Conservation (phyloP, 2,329 filamentous ascomycete genomes). For the Blastomyces gilchristii region DNA sequence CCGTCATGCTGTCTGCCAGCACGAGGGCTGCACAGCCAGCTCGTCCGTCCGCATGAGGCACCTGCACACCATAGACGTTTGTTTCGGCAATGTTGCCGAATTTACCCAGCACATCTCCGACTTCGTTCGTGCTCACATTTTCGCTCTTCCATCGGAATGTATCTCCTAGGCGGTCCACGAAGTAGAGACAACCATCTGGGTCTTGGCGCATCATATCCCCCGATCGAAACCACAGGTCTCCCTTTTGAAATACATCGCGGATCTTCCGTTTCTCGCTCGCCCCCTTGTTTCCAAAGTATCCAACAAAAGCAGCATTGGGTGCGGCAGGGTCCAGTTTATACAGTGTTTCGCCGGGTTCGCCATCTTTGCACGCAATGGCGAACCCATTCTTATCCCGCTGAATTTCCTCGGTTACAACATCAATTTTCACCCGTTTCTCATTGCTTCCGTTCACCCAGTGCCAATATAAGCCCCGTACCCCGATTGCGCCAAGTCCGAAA, state of each 20-base stretch:
- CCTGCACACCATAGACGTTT: slow-evolving; percentile 52
- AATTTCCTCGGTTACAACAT: slow-evolving; percentile 6
- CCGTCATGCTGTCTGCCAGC: slow-evolving; percentile 23
- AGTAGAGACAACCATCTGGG: slow-evolving; percentile 5
- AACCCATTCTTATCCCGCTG: neutral
- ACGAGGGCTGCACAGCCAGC: slow-evolving; percentile 49
- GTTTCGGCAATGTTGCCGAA: slow-evolving; percentile 53
- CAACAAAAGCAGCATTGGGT: slow-evolving; percentile 1
- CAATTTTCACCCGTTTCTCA: slow-evolving; percentile 7
- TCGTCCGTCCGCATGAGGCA: slow-evolving; percentile 55
- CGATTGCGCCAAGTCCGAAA: slow-evolving; percentile 5
- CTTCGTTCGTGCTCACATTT: slow-evolving; percentile 51
- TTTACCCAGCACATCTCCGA: slow-evolving; percentile 48
- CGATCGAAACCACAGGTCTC: slow-evolving; percentile 6
- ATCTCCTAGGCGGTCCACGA: slow-evolving; percentile 38
- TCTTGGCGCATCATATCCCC: slow-evolving; percentile 7
- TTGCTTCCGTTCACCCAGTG: slow-evolving; percentile 5
- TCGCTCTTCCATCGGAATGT: slow-evolving; percentile 59
- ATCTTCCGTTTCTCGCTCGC: slow-evolving; percentile 5
- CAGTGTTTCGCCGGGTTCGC: slow-evolving; percentile 1
- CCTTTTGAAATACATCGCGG: slow-evolving; percentile 3
- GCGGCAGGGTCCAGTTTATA: slow-evolving; percentile 5
- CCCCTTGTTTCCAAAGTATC: neutral
- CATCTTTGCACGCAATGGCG: slow-evolving; percentile 3
- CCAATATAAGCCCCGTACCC: slow-evolving; percentile 3